Evolutionary conservation across 352 stramenopile species (phyloP), one percentile per base, ranked within the genome.

Genomic region (Phytophthora europaea): DNA sequence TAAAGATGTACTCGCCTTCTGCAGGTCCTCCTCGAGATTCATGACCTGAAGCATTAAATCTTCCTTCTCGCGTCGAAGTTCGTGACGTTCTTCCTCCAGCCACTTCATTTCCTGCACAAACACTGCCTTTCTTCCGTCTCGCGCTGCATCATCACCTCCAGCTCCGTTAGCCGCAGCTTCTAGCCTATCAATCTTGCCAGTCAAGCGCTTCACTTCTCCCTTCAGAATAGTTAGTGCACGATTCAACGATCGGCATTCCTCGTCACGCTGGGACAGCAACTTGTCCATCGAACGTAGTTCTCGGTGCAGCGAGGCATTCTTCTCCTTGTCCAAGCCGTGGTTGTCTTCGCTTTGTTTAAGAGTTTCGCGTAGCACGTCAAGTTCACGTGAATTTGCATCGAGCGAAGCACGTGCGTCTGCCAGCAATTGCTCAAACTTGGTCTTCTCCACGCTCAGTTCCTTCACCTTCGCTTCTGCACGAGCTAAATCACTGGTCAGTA

Each of bases 261-360:
- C 79, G 12, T 96, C 87, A 3, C 87, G 86, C 50, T 94, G 76
- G 9, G 75, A 78, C 12, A 96, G 43, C 18, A 92, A 61, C 52
- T 90, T 89, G 63, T 94, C 85, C 84, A 96, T 88, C 18, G 87
- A 81, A 4, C 83, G 75, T 33, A 94, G 71, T 47, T 96, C 87
- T 3, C 82, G 77, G 48, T 96, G 83, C 3, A 94, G 72, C 6
- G 84, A 92, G 8, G 76, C 76, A 59, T 92, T 95, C 57, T 94
- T 94, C 62, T 95, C 88, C 10, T 60, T 82, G 20, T 92, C 85
- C n/a, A 91, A 71, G 10, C 65, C 59, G 6, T 70, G 80, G 1
- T 71, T 81, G 20, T 91, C 77, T 55, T 94, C 85, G 15, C 75
- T 83, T 61, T 87, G 79, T 23, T 90, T 83, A 2, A 96, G 73